These are phyloP conservation scores for Panicum hallii DNA, from an alignment of 202 grass and related monocot genomes.

Conservation along the genomic window DNA sequence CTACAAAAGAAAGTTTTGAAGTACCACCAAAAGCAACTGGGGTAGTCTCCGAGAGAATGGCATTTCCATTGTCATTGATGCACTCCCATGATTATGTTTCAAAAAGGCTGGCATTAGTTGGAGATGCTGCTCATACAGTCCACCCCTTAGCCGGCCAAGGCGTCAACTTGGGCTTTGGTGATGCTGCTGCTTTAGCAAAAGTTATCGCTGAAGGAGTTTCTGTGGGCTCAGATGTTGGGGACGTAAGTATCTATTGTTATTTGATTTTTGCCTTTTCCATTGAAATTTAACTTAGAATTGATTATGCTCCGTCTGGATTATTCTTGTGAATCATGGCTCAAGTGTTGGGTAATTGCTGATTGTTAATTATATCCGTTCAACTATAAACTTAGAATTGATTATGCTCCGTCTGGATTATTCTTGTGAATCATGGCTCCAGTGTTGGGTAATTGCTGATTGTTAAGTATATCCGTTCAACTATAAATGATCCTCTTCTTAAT, in stretches of 20 bases:
- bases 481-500: not conserved
- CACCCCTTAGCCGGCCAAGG: conserved; percentile 95
- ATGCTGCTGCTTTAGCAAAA: conserved; percentile 75
- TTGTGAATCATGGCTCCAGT: not conserved
- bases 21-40: conserved; percentile 71
- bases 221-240: conserved; percentile 69
- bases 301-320: not conserved
- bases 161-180: conserved; percentile 94
- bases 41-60: conserved; percentile 81
- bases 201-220: conserved; percentile 78
- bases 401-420: conserved; percentile 4
- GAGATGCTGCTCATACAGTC: conserved; percentile 93
- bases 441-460: not conserved
- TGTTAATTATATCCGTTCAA: too few relatives aligned
- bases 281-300: not conserved
- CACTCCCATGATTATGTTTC: conserved; percentile 78
- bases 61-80: conserved; percentile 82
- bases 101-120: conserved; percentile 77
- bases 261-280: not conserved
- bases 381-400: not conserved
- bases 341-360: not conserved
- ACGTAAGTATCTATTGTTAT: conserved; percentile 56
- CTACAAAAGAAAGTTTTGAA: conserved; percentile 87
- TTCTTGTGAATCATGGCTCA: not conserved
- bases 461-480: not conserved